Percentiles rank a stretch among this genome's conserved stretches.
phyloP scores from a whole-genome alignment of 31 red algal species.

The Porphyra umbilicalis region DNA sequence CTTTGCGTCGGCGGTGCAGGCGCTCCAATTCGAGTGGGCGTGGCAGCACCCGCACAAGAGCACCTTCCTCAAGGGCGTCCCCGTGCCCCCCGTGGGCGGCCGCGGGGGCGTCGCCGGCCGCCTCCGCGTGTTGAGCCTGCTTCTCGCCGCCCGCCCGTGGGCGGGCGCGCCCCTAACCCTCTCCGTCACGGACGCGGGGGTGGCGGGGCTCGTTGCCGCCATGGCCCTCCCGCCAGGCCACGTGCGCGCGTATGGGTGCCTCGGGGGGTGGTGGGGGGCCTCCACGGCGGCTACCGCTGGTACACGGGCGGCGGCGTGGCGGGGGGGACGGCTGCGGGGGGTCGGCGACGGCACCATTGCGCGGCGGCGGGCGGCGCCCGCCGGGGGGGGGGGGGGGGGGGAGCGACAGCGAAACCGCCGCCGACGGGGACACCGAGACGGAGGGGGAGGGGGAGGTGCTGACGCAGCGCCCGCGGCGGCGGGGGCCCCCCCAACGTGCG shows the following conservation, averaged over 20 bases:
- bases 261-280: neutral
- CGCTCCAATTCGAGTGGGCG: conserved; percentile 96
- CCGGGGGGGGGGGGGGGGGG: neutral
- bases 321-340: neutral
- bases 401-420: neutral
- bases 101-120: neutral
- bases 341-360: neutral
- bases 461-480: neutral
- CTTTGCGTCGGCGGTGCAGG: conserved; percentile 55
- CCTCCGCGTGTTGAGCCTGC: neutral
- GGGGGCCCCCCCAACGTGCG: neutral
- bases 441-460: neutral
- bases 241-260: neutral
- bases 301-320: neutral
- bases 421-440: neutral
- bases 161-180: neutral
- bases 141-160: neutral
- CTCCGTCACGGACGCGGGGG: neutral
- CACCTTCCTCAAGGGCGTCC: neutral
- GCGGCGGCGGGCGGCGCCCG: neutral
- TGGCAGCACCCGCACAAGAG: conserved; percentile 86
- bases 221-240: neutral
- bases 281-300: neutral
- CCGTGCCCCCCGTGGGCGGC: neutral
- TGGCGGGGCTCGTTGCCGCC: neutral